Conservation (phyloP, 2,329 filamentous ascomycete genomes). For the Cryphonectria nitschkei region DNA sequence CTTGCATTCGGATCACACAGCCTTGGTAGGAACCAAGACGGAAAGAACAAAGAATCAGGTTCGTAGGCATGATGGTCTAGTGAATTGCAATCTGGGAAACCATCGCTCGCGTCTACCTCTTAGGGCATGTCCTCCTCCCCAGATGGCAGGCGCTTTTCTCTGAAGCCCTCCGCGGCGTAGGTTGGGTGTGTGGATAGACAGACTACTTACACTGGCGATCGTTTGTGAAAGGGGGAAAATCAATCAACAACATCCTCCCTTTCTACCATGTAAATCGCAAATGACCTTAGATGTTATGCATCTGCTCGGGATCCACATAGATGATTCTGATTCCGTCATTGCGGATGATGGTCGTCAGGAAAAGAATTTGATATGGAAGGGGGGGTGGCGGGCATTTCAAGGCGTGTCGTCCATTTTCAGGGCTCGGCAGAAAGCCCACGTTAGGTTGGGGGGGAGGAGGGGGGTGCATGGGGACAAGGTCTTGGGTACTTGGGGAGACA, state of each 20-base stretch:
- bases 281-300: background rate
- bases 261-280: background rate
- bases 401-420: conserved; percentile 17
- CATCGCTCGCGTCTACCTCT: background rate
- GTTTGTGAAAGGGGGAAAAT: background rate
- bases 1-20: background rate
- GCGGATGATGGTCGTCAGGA: background rate
- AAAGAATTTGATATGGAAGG: conserved; percentile 9
- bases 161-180: background rate
- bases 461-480: background rate
- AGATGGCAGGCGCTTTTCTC: background rate
- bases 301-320: background rate
- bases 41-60: background rate
- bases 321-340: background rate
- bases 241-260: background rate
- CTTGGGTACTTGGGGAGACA: background rate
- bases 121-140: background rate
- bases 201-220: background rate
- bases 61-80: background rate
- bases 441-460: background rate
- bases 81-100: background rate
- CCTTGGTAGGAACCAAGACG: background rate
- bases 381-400: conserved; percentile 4
- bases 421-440: conserved; percentile 11
- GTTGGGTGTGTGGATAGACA: background rate